A percentile compares a stretch with the other conserved stretches of the same genome.
Conservation (phyloP, 495 filamentous ascomycete species). For the Talaromyces adpressus region DNA sequence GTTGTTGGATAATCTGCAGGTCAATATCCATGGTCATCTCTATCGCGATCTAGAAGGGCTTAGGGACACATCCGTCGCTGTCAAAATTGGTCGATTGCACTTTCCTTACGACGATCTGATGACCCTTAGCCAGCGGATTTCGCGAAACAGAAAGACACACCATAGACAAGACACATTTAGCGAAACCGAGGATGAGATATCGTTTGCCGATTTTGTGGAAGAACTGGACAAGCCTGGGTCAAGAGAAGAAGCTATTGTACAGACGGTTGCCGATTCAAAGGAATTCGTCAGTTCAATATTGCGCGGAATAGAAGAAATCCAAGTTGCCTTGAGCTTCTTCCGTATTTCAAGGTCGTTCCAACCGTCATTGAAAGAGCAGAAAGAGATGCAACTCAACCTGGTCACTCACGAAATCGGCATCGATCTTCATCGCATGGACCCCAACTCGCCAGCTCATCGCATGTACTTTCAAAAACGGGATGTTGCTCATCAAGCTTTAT, state of each 20-base stretch:
- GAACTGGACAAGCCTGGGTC: conserved; percentile 70
- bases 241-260: conserved; percentile 66
- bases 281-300: conserved; percentile 87
- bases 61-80: conserved; percentile 77
- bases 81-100: conserved; percentile 86
- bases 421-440: conserved; percentile 88
- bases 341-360: conserved; percentile 73
- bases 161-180: conserved; percentile 27
- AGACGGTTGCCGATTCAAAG: conserved; percentile 86
- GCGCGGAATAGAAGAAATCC: conserved; percentile 89
- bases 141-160: conserved; percentile 26
- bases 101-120: conserved; percentile 83
- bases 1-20: conserved; percentile 75
- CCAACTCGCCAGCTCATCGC: conserved; percentile 87
- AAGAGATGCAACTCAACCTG: conserved; percentile 70
- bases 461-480: conserved; percentile 98
- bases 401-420: conserved; percentile 95
- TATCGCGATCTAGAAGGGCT: conserved; percentile 83
- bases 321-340: conserved; percentile 91
- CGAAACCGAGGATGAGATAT: conserved; percentile 46
- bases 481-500: conserved; percentile 88
- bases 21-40: conserved; percentile 90
- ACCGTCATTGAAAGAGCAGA: conserved; percentile 54
- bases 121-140: conserved; percentile 47
- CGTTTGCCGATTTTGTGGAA: conserved; percentile 69